Base-by-base conservation (phyloP, 371 early-diverging fungal species). In the Apophysomyces ossiformis region DNA sequence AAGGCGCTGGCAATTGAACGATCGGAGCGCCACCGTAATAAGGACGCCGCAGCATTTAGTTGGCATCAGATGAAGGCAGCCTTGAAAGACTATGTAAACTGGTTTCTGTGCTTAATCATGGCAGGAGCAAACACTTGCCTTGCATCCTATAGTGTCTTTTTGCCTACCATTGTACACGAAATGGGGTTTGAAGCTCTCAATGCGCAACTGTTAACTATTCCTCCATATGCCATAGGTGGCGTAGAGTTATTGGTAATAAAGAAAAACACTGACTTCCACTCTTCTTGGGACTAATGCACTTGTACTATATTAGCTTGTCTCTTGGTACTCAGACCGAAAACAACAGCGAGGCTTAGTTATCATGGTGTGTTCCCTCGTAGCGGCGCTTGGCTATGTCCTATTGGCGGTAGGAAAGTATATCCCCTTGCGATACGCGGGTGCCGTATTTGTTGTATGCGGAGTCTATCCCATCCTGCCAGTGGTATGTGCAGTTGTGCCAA, bases 361-460 rank as follows among this genome's bases (percentile, higher is more conserved):
- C 5, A 12, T 11, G 18, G 9, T 38, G 8, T 59, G 59, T 9
- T 12, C 54, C 7, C 11, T n/a, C 13, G 15, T 58, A 3, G 39
- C 65, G n/a, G 50, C 56, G 1, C 21, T 65, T 13, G 69, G 69
- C 0, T 69, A 69, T 15, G 38, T 60, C 26, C 59, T 69, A 32
- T 36, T 61, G 4, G 38, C 61, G 8, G 43, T 72, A 1, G 70
- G 73, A 2, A 50, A 57, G 11, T 64, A 63, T 12, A 15, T 69
- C n/a, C 57, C 67, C 6, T 67, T 69, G 37, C 73, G 71, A 60
- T 79, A 79, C 56, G 39, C 67, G 9, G 80, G 80, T 26, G 81
- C 75, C 6, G 69, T 77, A 54, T 66, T 79, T 58, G 77, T 74
- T 13, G 71, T 72, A 12, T 72, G 69, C 64, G 81, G 81, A 1